Percentiles rank a stretch among this genome's conserved stretches.
Evolutionary conservation across 345 rosid genomes (phyloP).

Genomic region (Linum tenue): DNA sequence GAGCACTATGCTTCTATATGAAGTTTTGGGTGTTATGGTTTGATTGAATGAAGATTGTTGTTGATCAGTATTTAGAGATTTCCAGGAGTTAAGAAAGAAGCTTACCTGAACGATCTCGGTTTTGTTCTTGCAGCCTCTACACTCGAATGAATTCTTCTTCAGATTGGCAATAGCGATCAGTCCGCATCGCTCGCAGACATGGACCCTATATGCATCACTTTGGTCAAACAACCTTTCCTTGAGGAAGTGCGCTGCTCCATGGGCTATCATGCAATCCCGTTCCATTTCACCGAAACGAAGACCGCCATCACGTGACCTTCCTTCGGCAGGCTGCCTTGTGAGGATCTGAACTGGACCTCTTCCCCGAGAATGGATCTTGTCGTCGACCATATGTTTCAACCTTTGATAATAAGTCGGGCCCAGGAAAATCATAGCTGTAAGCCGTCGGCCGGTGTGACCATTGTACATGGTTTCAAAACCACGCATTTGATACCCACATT

Average conservation of each 20-base stretch:
- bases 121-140: slow-evolving; percentile 97
- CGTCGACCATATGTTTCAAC: slow-evolving; percentile 95
- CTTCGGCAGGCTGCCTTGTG: slow-evolving; percentile 97
- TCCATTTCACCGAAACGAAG: slow-evolving; percentile 98
- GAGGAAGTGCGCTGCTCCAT: slow-evolving; percentile 88
- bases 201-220: slow-evolving; percentile 93
- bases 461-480: slow-evolving; percentile 97
- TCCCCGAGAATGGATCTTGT: slow-evolving; percentile 97
- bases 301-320: slow-evolving; percentile 97
- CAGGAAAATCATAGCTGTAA: slow-evolving; percentile 81
- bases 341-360: slow-evolving; percentile 95
- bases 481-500: slow-evolving; percentile 97
- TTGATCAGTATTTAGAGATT: too few species aligned
- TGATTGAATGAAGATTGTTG: too few species aligned
- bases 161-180: slow-evolving; percentile 90
- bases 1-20: too few species aligned
- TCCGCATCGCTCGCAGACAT: slow-evolving; percentile 86
- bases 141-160: slow-evolving; percentile 81
- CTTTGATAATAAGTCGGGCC: slow-evolving; percentile 98
- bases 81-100: background rate
- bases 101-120: slow-evolving; percentile 84
- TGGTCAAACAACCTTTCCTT: slow-evolving; percentile 95
- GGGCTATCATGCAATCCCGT: slow-evolving; percentile 97
- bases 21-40: too few species aligned
- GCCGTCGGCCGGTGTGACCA: slow-evolving; percentile 90